These are phyloP conservation scores for Aegle marmelos DNA, from an alignment of 345 rosid genomes.

Conservation along the genomic window DNA sequence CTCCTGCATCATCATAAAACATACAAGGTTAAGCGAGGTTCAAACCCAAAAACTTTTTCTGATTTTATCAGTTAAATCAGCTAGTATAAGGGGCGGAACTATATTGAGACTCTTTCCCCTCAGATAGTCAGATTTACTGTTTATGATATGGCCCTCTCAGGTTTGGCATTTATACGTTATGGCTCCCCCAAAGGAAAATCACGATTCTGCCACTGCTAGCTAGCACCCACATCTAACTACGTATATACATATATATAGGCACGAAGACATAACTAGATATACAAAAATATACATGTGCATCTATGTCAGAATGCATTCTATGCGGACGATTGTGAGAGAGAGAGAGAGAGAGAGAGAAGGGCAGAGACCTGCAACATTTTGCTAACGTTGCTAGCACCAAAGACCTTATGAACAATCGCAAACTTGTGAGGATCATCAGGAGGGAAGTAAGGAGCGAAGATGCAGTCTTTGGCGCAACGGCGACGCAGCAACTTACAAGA, in stretches of 20 bases:
- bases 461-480: slow-evolving; percentile 62
- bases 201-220: neutral
- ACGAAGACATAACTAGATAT: neutral
- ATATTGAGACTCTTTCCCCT: neutral
- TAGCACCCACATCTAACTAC: neutral
- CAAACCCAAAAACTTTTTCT: neutral
- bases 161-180: neutral
- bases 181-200: neutral
- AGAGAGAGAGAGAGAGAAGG: too few species aligned
- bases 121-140: neutral
- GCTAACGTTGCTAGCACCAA: slow-evolving; percentile 71
- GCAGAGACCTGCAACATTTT: slow-evolving; percentile 61
- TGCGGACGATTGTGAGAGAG: too few species aligned
- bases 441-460: slow-evolving; percentile 70
- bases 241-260: neutral
- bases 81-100: neutral
- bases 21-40: neutral
- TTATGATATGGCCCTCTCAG: neutral
- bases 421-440: slow-evolving; percentile 62
- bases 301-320: neutral
- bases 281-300: too few species aligned
- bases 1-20: slow-evolving; percentile 35
- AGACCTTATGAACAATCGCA: slow-evolving; percentile 67
- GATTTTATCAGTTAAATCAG: neutral
- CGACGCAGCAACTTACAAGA: slow-evolving; percentile 66